phyloP scores from a whole-genome alignment of 2,329 filamentous ascomycete species.

The Xylaria polymorpha region DNA sequence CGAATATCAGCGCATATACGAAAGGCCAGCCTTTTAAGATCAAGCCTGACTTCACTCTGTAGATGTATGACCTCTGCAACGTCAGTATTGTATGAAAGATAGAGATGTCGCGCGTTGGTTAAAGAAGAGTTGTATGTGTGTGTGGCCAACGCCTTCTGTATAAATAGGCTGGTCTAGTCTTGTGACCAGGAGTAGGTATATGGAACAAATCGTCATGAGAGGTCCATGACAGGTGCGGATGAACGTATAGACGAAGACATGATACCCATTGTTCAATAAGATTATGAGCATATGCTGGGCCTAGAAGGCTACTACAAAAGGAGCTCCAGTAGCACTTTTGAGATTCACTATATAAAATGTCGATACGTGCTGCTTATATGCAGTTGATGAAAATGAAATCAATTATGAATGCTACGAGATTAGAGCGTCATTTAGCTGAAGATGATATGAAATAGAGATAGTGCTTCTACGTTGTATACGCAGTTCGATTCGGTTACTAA shows the following conservation, averaged over 20 bases:
- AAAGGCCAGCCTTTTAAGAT: constrained; percentile 61
- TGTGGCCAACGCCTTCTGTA: not conserved
- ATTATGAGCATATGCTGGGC: constrained; percentile 21
- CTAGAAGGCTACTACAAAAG: not conserved
- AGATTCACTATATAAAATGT: not conserved
- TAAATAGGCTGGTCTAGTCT: constrained; percentile 1
- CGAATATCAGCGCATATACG: constrained; percentile 73
- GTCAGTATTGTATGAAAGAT: not conserved
- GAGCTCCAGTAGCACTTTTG: not conserved
- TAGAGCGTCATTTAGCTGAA: not conserved
- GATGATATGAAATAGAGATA: no score
- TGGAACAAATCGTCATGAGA: not conserved
- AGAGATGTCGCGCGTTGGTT: not conserved
- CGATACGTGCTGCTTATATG: not conserved
- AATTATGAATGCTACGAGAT: not conserved
- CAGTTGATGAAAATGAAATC: not conserved
- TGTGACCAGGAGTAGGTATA: not conserved
- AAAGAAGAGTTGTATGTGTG: not conserved
- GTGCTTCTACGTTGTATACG: not conserved
- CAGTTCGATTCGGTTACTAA: not conserved
- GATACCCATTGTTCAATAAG: constrained; percentile 30
- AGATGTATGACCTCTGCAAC: not conserved
- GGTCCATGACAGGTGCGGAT: constrained; percentile 4
- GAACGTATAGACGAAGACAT: constrained; percentile 19
- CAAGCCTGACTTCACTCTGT: constrained; percentile 44